Conservation (phyloP, 345 rosid species). For the Gossypium herbaceum region DNA sequence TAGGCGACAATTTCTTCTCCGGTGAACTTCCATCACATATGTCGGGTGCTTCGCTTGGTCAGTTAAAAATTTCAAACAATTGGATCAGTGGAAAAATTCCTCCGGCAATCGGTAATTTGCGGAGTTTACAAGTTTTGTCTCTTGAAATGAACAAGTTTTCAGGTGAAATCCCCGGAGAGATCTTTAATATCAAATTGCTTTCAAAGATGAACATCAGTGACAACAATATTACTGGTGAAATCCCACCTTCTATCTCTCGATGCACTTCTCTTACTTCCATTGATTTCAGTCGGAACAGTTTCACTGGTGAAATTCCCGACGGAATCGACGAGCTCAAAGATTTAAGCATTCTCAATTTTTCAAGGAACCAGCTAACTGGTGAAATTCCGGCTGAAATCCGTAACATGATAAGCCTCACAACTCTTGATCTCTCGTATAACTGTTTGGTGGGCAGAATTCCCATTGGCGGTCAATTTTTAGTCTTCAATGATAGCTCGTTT, state of each 20-base stretch:
- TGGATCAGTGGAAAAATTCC: conserved; percentile 65
- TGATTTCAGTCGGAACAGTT: conserved; percentile 65
- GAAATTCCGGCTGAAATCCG: conserved; percentile 60
- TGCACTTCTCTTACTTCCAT: conserved; percentile 46
- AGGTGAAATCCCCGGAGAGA: conserved; percentile 51
- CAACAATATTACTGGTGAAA: conserved; percentile 57
- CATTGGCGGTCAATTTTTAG: conserved; percentile 69
- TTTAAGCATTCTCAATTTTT: conserved; percentile 60
- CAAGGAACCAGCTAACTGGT: conserved; percentile 64
- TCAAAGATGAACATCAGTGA: conserved; percentile 44
- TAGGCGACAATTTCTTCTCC: conserved; percentile 57
- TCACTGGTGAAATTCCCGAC: conserved; percentile 55
- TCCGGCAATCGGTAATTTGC: conserved; percentile 50
- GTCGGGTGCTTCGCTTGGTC: conserved; percentile 46
- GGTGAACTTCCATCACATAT: conserved; percentile 66
- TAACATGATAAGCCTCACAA: conserved; percentile 66
- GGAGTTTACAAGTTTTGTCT: conserved; percentile 33
- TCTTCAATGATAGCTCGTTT: conserved; percentile 63
- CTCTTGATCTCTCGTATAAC: conserved; percentile 71
- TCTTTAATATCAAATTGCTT: conserved; percentile 46
- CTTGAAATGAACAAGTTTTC: conserved; percentile 50
- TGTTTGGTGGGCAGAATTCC: conserved; percentile 62
- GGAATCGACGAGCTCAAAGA: conserved; percentile 42
- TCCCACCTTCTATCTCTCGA: conserved; percentile 45
- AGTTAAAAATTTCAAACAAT: conserved; percentile 48